Conservation (phyloP, 2,329 filamentous ascomycete species). For the Ophiosphaerella korrae region DNA sequence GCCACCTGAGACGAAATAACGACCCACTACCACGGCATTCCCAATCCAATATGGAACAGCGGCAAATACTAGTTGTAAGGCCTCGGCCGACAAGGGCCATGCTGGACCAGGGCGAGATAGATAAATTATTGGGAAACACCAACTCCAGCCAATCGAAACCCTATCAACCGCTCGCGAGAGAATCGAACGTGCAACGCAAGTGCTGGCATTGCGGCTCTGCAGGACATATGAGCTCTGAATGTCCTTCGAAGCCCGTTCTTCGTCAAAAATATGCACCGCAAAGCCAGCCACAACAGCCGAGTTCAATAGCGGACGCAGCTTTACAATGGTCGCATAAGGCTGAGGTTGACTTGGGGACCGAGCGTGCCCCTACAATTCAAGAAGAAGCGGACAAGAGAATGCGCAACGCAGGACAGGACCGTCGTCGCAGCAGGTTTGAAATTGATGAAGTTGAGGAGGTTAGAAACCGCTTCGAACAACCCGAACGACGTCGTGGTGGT, state of each 20-base stretch:
- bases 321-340: conserved; percentile 32
- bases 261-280: conserved; percentile 12
- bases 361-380: conserved; percentile 11
- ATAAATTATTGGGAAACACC: conserved; percentile 26
- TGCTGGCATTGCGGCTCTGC: conserved; percentile 38
- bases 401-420: conserved; percentile 26
- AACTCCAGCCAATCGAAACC: conserved; percentile 13
- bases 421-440: conserved; percentile 33
- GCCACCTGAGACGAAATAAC: conserved; percentile 34
- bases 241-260: conserved; percentile 32
- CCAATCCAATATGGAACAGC: conserved; percentile 2
- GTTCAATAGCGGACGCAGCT: conserved; percentile 31
- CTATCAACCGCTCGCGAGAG: conserved; percentile 31
- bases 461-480: conserved; percentile 39
- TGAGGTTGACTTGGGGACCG: conserved; percentile 17
- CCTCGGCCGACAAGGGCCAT: conserved; percentile 21
- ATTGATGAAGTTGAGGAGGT: conserved; percentile 24
- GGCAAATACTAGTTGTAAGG: conserved; percentile 2
- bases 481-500: conserved; percentile 30
- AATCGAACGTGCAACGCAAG: conserved; percentile 26
- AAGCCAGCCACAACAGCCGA: neutral
- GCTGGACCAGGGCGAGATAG: conserved; percentile 37
- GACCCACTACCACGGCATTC: conserved; percentile 17
- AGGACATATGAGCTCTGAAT: conserved; percentile 30
- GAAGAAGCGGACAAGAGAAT: conserved; percentile 21